Evolutionary conservation across 306 rosid species (phyloP).

Genomic region (Inga oerstediana): DNA sequence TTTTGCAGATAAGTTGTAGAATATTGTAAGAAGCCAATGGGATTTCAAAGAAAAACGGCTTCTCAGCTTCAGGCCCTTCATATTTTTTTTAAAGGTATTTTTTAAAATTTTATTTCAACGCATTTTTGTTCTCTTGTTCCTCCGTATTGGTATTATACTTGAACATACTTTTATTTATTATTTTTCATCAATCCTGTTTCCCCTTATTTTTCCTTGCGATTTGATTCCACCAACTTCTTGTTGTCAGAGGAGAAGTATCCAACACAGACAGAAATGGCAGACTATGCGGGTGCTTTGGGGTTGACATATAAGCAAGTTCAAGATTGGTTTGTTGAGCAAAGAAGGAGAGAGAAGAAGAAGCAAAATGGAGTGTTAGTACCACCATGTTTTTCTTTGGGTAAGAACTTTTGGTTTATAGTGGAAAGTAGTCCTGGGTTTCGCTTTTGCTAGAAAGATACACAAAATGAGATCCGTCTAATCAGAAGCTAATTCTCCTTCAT

Average conservation of each 20-base stretch:
- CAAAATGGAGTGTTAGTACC: constrained; percentile 36
- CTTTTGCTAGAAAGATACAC: constrained; percentile 30
- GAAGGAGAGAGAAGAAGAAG: constrained; percentile 58
- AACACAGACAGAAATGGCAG: constrained; percentile 44
- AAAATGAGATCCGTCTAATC: constrained; percentile 4
- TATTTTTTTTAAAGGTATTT: constrained; percentile 6
- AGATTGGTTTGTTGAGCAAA: constrained; percentile 64
- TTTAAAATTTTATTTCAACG: not conserved
- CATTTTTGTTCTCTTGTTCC: not conserved
- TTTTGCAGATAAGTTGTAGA: not conserved
- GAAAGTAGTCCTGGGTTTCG: constrained; percentile 38
- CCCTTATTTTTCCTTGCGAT: not conserved
- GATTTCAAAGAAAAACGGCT: constrained; percentile 1
- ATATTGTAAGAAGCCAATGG: constrained; percentile 24
- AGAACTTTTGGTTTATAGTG: constrained; percentile 19
- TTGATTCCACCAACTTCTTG: not conserved
- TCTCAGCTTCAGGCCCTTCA: constrained; percentile 28
- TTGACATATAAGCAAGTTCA: constrained; percentile 64
- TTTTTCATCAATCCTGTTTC: not conserved
- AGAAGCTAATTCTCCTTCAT: constrained; percentile 29
- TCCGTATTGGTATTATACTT: not conserved
- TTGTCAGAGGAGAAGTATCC: constrained; percentile 68
- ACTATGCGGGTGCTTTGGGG: constrained; percentile 49
- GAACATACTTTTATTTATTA: not conserved
- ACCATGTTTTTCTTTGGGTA: not conserved